phyloP scores from a whole-genome alignment of 108 stramenopile genomes.

The Poteriospumella lacustris region DNA sequence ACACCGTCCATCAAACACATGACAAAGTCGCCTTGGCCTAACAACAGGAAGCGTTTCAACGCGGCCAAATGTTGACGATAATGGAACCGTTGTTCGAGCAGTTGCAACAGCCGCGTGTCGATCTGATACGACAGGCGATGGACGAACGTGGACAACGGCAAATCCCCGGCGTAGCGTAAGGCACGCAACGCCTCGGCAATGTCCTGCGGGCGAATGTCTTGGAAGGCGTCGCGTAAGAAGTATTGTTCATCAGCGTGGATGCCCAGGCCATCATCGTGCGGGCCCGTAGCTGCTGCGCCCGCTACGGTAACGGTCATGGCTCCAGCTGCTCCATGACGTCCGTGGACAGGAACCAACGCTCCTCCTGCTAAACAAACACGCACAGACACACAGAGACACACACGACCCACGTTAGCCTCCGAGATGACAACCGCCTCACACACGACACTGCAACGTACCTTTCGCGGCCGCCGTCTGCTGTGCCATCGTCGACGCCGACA shows the following conservation, averaged over 20 bases:
- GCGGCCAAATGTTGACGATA: slow-evolving; percentile 77
- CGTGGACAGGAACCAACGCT: background rate
- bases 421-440: too few relatives aligned
- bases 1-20: slow-evolving; percentile 71
- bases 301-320: background rate
- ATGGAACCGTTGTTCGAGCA: slow-evolving; percentile 65
- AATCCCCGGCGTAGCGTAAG: background rate
- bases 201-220: background rate
- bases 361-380: too few relatives aligned
- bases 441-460: too few relatives aligned
- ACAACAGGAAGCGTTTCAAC: slow-evolving; percentile 82
- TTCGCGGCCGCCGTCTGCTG: background rate
- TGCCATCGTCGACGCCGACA: background rate
- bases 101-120: slow-evolving; percentile 58
- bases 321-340: background rate
- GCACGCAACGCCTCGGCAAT: background rate
- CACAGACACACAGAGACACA: too few relatives aligned
- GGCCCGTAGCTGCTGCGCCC: slow-evolving; percentile 17
- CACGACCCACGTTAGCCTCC: too few relatives aligned
- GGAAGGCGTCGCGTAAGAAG: background rate
- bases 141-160: background rate
- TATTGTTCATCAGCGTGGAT: slow-evolving; percentile 58
- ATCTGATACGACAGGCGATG: background rate
- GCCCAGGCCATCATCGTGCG: slow-evolving; percentile 55
- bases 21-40: slow-evolving; percentile 94